Base-by-base conservation (phyloP, 805 yeast species). In the Priceomyces castillae region DNA sequence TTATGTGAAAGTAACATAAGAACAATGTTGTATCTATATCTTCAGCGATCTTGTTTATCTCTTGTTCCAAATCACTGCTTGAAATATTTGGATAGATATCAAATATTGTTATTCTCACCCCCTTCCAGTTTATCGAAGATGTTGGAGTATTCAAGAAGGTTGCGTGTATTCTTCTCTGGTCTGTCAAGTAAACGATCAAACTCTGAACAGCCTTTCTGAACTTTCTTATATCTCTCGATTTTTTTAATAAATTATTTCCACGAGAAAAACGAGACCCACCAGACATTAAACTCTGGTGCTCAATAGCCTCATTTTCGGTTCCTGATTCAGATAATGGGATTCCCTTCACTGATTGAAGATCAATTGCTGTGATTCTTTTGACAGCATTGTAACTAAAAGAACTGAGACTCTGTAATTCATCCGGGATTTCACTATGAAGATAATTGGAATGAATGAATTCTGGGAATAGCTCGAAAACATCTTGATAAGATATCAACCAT, bases 1-100 rank as follows among this genome's bases (percentile, higher is more conserved):
- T 79, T 23, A 79, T 78, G n/a, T 80, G 58, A 45, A 81, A 69
- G 57, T 94, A 92, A 46, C 94, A 79, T 40, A 79, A 71, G 54
- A 92, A 88, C 15, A 94, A 69, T 1, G 88, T 74, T 0, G 96
- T 85, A 56, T 92, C 99, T 2, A 94, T 77, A 37, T 79, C 64
- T 9, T 70, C 59, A 0, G 77, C 75, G 17, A 66, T 53, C 17
- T 59, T 57, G 3, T 53, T 51, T 30, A 70, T 45, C 18, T 55
- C 47, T 6, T 48, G 42, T n/a, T 54, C 43, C n/a, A 57, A 40
- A 14, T 58, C 50, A 22, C 55, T 54, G 5, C 48, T 42, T 9
- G 49, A 49, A n/a, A 58, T 40, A 12, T 52, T 51, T 9, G 69
- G 69, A 40, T 70, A 70, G n/a, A 77, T 65, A 33, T 78, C 70